Evolutionary conservation across 257 asterid genomes (phyloP).

Genomic region (Salvia splendens): DNA sequence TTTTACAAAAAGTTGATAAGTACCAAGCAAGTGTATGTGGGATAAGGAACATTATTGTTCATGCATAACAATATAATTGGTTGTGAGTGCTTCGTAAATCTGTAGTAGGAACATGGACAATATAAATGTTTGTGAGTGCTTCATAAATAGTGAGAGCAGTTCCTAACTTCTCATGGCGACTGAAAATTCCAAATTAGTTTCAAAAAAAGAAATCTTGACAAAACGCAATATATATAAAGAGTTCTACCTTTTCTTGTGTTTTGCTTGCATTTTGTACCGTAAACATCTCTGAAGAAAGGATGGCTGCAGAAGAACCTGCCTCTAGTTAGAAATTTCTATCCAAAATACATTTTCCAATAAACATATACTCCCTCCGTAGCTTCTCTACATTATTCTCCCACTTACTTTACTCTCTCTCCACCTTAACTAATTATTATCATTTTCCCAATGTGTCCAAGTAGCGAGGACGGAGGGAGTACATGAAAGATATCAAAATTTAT

Average conservation of each 20-base stretch:
- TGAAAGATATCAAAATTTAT: slow-evolving; percentile 6
- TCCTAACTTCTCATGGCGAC: slow-evolving; percentile 22
- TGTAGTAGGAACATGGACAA: slow-evolving; percentile 3
- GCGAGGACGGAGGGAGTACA: neutral
- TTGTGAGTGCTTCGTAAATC: slow-evolving; percentile 17
- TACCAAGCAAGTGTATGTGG: neutral
- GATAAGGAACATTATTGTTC: neutral
- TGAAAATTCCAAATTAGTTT: slow-evolving; percentile 15
- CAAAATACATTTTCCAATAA: slow-evolving; percentile 18
- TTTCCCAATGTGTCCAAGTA: too few species aligned
- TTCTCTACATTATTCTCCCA: too few species aligned
- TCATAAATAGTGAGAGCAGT: slow-evolving; percentile 19
- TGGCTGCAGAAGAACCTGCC: slow-evolving; percentile 67
- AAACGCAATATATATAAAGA: neutral
- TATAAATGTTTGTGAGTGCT: neutral
- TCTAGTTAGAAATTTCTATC: slow-evolving; percentile 41
- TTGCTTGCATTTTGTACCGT: slow-evolving; percentile 80
- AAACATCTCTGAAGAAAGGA: slow-evolving; percentile 79
- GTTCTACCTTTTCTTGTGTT: slow-evolving; percentile 71
- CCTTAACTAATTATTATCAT: too few species aligned
- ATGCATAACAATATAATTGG: slow-evolving; percentile 16
- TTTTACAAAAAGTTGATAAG: slow-evolving; percentile 15
- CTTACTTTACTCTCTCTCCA: too few species aligned
- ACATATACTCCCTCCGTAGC: neutral
- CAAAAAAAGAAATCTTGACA: slow-evolving; percentile 3